Evolutionary conservation across 208 protist genomes (phyloP), one percentile per base, ranked within the genome.

Genomic region (Leishmania turanica): DNA sequence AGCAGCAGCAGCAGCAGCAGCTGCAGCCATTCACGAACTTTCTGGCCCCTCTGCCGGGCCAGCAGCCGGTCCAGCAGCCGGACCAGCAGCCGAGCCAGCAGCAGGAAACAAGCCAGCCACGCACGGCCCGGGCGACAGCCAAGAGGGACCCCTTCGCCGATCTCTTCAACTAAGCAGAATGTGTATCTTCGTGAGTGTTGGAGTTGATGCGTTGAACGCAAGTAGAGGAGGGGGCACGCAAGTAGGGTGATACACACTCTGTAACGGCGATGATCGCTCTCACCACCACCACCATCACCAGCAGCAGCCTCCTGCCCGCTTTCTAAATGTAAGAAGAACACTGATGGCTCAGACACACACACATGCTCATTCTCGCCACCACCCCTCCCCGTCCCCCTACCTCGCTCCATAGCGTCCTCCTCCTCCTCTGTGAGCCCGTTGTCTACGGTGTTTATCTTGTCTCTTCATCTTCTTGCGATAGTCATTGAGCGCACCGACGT

Each of bases 121-220:
- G 72, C 34, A 24, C 53, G 15, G 70, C 74, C 19, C 58, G 75
- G 70, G 47, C 42, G n/a, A 71, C 56, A 40, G 49, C 58, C 24
- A 86, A 64, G 78, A 86, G 84, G 78, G 93, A 97, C 77, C 93
- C 93, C 21, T 97, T 97, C 81, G 90, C 86, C 21, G 89, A 94
- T 65, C 88, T 97, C 78, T 97, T 95, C 80, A 88, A 73, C 21
- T 89, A 83, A 74, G 34, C 19, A 47, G 70, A 21, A 27, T 42
- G 47, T 47, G 73, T 65, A 11, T 81, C 49, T 11, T 56, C 70
- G 21, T 60, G 17, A 47, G 54, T 40, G 54, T 42, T 17, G 40
- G 24, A 49, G 75, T 1, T 21, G 5, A 31, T 24, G 24, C 11
- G 37, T 13, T 11, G 74, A 21, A 49, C 24, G 42, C 15, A 24